Conservation (phyloP, 345 rosid species). For the Jatropha curcas region DNA sequence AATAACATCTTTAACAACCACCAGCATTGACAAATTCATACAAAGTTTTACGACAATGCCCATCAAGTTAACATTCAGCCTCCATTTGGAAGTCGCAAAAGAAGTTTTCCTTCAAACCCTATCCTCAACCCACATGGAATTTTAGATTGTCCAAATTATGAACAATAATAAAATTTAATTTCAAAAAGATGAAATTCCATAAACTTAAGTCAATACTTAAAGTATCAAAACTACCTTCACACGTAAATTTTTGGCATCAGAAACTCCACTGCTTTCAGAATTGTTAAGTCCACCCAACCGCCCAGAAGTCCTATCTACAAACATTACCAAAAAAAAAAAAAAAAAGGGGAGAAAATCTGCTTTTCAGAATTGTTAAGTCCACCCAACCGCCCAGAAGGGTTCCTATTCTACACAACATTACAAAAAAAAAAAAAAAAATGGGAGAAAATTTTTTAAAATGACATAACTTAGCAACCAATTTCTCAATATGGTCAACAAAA, state of each 20-base stretch:
- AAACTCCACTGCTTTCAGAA: slow-evolving; percentile 45
- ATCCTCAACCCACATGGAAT: neutral
- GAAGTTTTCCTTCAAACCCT: neutral
- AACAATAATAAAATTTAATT: neutral
- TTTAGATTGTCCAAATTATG: neutral
- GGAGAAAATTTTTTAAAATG: too few species aligned
- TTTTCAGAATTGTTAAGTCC: slow-evolving; percentile 64
- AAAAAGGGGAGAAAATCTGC: too few species aligned
- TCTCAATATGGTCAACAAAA: too few species aligned
- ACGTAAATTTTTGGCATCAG: slow-evolving; percentile 79
- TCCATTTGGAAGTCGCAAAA: neutral
- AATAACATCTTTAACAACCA: too few species aligned
- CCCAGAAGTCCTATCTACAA: slow-evolving; percentile 72
- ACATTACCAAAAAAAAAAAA: slow-evolving; percentile 2
- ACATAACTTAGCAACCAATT: too few species aligned
- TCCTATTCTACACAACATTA: slow-evolving; percentile 54
- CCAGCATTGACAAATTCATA: too few species aligned
- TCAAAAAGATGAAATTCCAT: neutral
- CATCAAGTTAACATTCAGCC: neutral
- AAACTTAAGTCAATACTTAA: neutral
- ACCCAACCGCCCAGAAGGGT: slow-evolving; percentile 54
- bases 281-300: slow-evolving; percentile 52
- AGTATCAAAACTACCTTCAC: slow-evolving; percentile 56
- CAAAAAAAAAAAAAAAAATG: neutral
- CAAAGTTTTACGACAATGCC: too few species aligned